A percentile compares a stretch with the other conserved stretches of the same genome.
Evolutionary conservation across 495 filamentous ascomycete genomes (phyloP).

Genomic region (Penicillium tannophilum): DNA sequence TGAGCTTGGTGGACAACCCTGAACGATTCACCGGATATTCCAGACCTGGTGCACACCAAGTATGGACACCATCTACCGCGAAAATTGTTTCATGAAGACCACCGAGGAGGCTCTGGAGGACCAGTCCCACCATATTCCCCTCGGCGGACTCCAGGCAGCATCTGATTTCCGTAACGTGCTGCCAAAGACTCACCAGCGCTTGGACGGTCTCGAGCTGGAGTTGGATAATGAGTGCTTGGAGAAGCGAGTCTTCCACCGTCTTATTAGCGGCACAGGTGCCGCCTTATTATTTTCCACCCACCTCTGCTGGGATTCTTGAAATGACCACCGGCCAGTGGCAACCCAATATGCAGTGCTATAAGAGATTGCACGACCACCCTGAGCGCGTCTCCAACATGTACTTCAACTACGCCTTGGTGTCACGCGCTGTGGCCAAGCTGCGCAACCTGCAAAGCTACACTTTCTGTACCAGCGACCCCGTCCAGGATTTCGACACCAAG

Average conservation of each 20-base stretch:
- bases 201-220: conserved; percentile 68
- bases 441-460: conserved; percentile 82
- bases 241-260: conserved; percentile 94
- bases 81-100: conserved; percentile 91
- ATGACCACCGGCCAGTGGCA: conserved; percentile 90
- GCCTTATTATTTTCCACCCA: too few relatives aligned
- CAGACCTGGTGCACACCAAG: conserved; percentile 76
- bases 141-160: conserved; percentile 63
- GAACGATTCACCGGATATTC: conserved; percentile 95
- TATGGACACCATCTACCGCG: conserved; percentile 95
- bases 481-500: conserved; percentile 77
- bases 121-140: conserved; percentile 28
- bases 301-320: conserved; percentile 94
- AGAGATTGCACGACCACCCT: conserved; percentile 76
- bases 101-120: conserved; percentile 40
- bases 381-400: conserved; percentile 97
- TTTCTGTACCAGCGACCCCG: conserved; percentile 85
- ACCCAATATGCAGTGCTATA: conserved; percentile 90
- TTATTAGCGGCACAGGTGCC: conserved; percentile 97
- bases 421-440: conserved; percentile 90
- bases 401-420: conserved; percentile 95
- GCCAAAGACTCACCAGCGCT: conserved; percentile 68
- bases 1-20: conserved; percentile 89
- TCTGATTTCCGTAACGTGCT: conserved; percentile 83
- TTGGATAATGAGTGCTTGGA: conserved; percentile 91